Evolutionary conservation across 352 stramenopile species (phyloP).

Genomic region (Pythium apleroticum): DNA sequence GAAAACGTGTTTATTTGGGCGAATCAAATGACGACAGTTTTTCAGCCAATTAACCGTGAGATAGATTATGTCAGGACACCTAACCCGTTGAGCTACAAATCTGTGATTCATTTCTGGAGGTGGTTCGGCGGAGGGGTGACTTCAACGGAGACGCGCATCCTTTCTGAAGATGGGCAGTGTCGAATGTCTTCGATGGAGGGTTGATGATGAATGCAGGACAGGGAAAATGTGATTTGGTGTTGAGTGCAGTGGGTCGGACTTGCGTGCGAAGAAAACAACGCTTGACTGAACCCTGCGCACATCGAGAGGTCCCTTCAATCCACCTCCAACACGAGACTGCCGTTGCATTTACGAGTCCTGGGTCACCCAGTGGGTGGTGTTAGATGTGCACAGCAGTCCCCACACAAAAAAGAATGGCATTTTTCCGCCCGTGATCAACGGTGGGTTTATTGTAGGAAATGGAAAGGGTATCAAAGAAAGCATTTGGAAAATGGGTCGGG

Average conservation of each 20-base stretch:
- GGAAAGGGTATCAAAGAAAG: too few relatives aligned
- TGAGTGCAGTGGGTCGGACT: neutral
- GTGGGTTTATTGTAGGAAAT: too few relatives aligned
- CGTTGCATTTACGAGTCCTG: too few relatives aligned
- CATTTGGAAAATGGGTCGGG: neutral
- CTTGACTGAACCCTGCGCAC: neutral
- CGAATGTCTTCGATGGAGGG: neutral
- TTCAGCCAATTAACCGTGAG: neutral
- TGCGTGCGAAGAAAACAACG: neutral
- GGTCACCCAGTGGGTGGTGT: too few relatives aligned
- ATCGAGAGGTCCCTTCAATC: neutral
- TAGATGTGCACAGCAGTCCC: too few relatives aligned
- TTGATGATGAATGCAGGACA: neutral
- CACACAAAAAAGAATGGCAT: neutral
- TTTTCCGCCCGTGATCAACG: neutral
- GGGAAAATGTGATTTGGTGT: neutral
- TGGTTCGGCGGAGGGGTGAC: neutral
- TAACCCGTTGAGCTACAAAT: constrained; percentile 1
- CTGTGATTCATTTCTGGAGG: neutral
- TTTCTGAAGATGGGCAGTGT: constrained; percentile 12
- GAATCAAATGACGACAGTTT: neutral
- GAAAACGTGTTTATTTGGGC: neutral
- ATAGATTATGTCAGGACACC: neutral
- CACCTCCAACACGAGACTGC: neutral
- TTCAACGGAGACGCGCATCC: neutral